Evolutionary conservation across 352 stramenopile genomes (phyloP), one percentile per base, ranked within the genome.

Genomic region (Phytophthora brassicae): DNA sequence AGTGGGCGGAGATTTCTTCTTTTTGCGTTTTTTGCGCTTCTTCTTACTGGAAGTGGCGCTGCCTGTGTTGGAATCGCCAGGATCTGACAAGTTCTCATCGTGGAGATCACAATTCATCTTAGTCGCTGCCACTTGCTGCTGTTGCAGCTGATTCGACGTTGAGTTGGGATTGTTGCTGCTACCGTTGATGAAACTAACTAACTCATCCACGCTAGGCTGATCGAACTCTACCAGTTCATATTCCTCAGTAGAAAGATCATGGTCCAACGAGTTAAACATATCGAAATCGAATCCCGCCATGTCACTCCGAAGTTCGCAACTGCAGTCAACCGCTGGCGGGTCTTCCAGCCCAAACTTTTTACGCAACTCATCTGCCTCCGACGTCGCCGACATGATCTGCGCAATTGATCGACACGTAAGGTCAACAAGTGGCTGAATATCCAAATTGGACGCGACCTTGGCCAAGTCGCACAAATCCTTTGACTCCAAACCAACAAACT

Each of bases 371-470:
- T 91, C 77, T 0, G 84, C 81, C 8, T 86, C 84, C 26, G 87
- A 84, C 14, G 81, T 91, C 31, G 81, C 82, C 12, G 84, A 92
- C 84, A 92, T 92, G 57, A 92, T 92, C 64, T 91, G 81, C 11
- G 84, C 79, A 58, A 92, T 92, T 11, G 84, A 90, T 1, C 81
- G 79, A 57, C 84, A 92, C 13, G 84, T 92, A 11, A 91, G 72
- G 49, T 92, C 84, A 46, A 92, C 82, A 1, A 92, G 70, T 6
- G 84, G 84, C 54, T 92, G 84, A 42, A 92, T 92, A 59, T 92
- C 84, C 53, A 92, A 52, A 49, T 92, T 85, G 0, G 84, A 92
- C 36, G 84, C 84, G 8, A 92, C 81, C 64, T 92, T 92, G 5
- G 84, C 84, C 16, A 92, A 66, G 55, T 92, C 79, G 41, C 84